Evolutionary conservation across 139 green algal species (phyloP).

Genomic region (Asterochloris sp.): DNA sequence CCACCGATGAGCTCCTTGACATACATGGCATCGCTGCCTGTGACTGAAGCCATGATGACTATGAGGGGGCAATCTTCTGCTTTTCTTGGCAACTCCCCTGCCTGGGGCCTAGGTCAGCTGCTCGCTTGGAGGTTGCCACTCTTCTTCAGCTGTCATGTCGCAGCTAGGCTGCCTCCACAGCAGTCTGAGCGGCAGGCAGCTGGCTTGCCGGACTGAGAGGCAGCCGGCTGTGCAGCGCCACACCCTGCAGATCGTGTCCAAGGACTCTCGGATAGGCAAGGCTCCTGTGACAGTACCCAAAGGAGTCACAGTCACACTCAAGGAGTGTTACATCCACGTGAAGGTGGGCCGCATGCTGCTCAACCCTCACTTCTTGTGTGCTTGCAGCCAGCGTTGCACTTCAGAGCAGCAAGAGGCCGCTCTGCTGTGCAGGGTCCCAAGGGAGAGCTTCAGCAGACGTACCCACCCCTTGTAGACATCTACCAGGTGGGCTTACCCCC

Average conservation of each 20-base stretch:
- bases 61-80: background rate
- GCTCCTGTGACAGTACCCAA: constrained; percentile 74
- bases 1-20: constrained; percentile 1
- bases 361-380: too few relatives aligned
- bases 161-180: constrained; percentile 5
- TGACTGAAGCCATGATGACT: constrained; percentile 5
- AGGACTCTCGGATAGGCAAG: constrained; percentile 91
- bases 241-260: constrained; percentile 18
- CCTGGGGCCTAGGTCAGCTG: background rate
- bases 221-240: background rate
- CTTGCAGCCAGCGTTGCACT: too few relatives aligned
- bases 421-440: constrained; percentile 71
- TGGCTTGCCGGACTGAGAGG: background rate
- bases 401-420: too few relatives aligned
- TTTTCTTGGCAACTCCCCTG: background rate
- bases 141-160: background rate
- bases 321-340: constrained; percentile 61
- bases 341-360: constrained; percentile 64
- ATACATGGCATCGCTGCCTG: background rate
- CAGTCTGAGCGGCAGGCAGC: constrained; percentile 3
- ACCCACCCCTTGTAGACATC: constrained; percentile 59
- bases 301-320: constrained; percentile 73
- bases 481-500: constrained; percentile 45
- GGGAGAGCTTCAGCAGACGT: constrained; percentile 68
- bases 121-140: background rate